Percentiles rank a stretch among this genome's conserved stretches.
phyloP scores from a whole-genome alignment of 306 rosid genomes.

The Elaeagnus macrophylla region DNA sequence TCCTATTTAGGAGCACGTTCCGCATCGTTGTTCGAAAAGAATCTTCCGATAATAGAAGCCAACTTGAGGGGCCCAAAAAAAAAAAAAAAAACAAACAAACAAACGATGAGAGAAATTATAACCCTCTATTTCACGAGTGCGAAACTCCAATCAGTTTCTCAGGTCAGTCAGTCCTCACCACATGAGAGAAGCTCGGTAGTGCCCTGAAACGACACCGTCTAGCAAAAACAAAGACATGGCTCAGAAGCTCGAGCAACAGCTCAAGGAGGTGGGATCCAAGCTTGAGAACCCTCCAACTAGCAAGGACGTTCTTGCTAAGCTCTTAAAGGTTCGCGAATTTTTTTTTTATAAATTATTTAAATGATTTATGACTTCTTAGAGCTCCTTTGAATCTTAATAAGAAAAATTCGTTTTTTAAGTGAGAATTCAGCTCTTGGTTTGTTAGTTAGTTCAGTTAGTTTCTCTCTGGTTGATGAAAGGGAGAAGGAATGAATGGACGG shows the following conservation, averaged over 20 bases:
- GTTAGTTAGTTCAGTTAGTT: slow-evolving; percentile 22
- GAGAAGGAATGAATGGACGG: neutral
- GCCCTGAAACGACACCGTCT: slow-evolving; percentile 31
- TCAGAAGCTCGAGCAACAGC: slow-evolving; percentile 59
- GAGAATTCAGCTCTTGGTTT: slow-evolving; percentile 3
- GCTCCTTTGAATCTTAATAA: neutral
- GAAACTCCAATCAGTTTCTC: neutral
- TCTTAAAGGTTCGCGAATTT: slow-evolving; percentile 56
- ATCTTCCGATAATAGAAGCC: slow-evolving; percentile 19
- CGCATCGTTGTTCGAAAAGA: slow-evolving; percentile 36
- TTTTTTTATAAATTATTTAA: slow-evolving; percentile 14
- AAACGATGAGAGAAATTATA: neutral
- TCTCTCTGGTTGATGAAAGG: slow-evolving; percentile 20
- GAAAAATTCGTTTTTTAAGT: neutral
- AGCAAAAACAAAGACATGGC: slow-evolving; percentile 35
- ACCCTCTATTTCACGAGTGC: neutral
- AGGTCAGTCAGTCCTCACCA: slow-evolving; percentile 10
- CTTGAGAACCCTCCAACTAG: slow-evolving; percentile 56
- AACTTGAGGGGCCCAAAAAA: slow-evolving; percentile 3
- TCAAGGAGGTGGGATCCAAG: slow-evolving; percentile 96
- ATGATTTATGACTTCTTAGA: neutral
- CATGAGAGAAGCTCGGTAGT: slow-evolving; percentile 32
- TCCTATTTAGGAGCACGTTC: slow-evolving; percentile 10
- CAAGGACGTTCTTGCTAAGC: slow-evolving; percentile 78
- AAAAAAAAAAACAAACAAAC: neutral